Evolutionary conservation across 192 early-diverging fungal genomes (phyloP), one percentile per base, ranked within the genome.

Genomic region (Gamsiella multidivaricata): DNA sequence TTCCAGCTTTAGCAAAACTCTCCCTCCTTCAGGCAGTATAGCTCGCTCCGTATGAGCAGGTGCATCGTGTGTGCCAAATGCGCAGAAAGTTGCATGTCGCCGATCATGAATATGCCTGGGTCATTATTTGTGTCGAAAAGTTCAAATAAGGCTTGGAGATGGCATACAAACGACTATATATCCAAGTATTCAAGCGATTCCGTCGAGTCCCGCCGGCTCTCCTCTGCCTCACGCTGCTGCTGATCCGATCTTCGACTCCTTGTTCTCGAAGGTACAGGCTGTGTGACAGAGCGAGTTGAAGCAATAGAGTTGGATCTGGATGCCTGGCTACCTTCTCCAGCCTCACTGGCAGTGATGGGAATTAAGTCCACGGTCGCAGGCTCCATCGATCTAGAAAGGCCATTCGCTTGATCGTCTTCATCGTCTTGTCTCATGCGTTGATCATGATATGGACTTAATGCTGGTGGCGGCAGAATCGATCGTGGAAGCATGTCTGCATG

Each of bases 181-280:
- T 69, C 67, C 1, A 69, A 10, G 37, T 69, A 69, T 0, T 59
- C 43, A 14, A 69, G 49, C 22, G 67, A 60, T 12, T 69, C 67
- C 8, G 17, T 55, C 3, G 67, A 69, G 29, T 53, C 57, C 25
- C 67, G 67, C 20, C 57, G 26, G 15, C 56, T 36, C 8, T 41
- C 65, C 26, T 18, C 53, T 26, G 5, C n/a, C 2, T 54, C 53
- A 14, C 25, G 18, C 18, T 22, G 18, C 62, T n/a, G 15, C 36
- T 36, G 10, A 11, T 26, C 5, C 14, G 33, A 18, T 52, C 20
- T 10, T 32, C 64, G 36, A 10, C 39, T 55, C 26, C 52, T 50
- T 15, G n/a, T n/a, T 23, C 53, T 39, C 32, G 22, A 7, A 8
- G 46, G 61, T 2, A 3, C 41, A 26, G n/a, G 36, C 51, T 22